Evolutionary conservation across 2,329 filamentous ascomycete genomes (phyloP).

Genomic region (Periconia digitata): DNA sequence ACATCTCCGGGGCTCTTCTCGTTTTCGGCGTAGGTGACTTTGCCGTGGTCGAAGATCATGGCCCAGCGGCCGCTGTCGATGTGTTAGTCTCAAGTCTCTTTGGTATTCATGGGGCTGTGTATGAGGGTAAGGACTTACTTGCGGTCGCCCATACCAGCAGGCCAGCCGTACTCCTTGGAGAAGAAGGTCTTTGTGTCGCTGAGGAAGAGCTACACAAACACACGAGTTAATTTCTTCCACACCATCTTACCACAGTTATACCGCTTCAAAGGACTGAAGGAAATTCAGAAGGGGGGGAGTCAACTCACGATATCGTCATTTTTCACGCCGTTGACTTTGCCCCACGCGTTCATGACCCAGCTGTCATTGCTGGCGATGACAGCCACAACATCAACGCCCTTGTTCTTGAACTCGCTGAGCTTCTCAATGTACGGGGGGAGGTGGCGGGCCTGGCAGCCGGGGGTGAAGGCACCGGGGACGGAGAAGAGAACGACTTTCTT

Average conservation of each 20-base stretch:
- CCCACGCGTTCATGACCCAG: slow-evolving; percentile 87
- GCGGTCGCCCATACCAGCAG: slow-evolving; percentile 65
- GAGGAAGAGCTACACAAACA: slow-evolving; percentile 65
- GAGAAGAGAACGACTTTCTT: slow-evolving; percentile 73
- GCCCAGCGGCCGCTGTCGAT: slow-evolving; percentile 66
- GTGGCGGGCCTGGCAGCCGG: slow-evolving; percentile 80
- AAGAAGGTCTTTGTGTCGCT: slow-evolving; percentile 73
- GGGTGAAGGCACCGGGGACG: slow-evolving; percentile 79
- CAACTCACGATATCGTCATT: slow-evolving; percentile 65
- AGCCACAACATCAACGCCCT: slow-evolving; percentile 80
- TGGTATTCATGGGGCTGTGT: neutral
- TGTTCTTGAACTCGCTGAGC: slow-evolving; percentile 68
- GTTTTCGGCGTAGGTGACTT: slow-evolving; percentile 76
- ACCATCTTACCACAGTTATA: too few relatives aligned
- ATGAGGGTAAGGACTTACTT: slow-evolving; percentile 56
- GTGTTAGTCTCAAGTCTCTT: slow-evolving; percentile 2
- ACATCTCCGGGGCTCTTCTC: slow-evolving; percentile 60
- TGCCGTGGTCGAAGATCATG: slow-evolving; percentile 77
- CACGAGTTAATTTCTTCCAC: neutral
- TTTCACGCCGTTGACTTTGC: slow-evolving; percentile 80
- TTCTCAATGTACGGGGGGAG: slow-evolving; percentile 78
- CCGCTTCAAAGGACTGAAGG: too few relatives aligned
- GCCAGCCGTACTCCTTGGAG: slow-evolving; percentile 78
- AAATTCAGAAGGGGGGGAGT: neutral
- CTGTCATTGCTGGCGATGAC: slow-evolving; percentile 84